These are phyloP conservation scores for Raffaelea albimanens DNA, from an alignment of 2,329 filamentous ascomycete species.

Conservation along the genomic window DNA sequence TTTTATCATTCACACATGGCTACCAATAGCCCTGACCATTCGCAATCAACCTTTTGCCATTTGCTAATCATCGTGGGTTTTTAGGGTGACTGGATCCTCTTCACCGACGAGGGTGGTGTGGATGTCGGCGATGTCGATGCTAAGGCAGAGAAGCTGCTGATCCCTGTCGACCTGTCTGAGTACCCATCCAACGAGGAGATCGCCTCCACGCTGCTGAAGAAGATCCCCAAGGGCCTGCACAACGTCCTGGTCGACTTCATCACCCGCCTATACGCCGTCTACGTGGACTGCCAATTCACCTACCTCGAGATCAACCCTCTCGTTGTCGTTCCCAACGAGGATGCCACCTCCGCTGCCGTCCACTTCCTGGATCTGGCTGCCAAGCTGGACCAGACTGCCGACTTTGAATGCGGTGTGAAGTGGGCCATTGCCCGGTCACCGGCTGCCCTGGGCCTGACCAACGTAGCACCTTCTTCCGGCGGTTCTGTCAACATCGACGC, in stretches of 20 bases:
- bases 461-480: constrained; percentile 50
- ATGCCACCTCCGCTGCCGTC: constrained; percentile 85
- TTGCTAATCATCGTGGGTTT: background rate
- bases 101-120: constrained; percentile 98
- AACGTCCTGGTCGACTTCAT: constrained; percentile 99
- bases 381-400: constrained; percentile 97
- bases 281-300: constrained; percentile 99
- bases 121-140: constrained; percentile 98
- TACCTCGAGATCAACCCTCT: constrained; percentile 99
- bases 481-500: constrained; percentile 87
- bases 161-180: constrained; percentile 87
- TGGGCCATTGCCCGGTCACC: constrained; percentile 95
- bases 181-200: constrained; percentile 97
- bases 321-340: constrained; percentile 91
- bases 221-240: constrained; percentile 91
- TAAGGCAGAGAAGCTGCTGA: constrained; percentile 97
- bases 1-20: background rate
- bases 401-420: constrained; percentile 98
- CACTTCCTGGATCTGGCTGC: constrained; percentile 98
- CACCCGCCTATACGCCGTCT: constrained; percentile 93
- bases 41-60: background rate
- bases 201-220: constrained; percentile 72
- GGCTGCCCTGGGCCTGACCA: constrained; percentile 74
- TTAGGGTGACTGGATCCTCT: constrained; percentile 98
- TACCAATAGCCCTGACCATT: background rate